Evolutionary conservation across 2,329 filamentous ascomycete genomes (phyloP), one percentile per base, ranked within the genome.

Genomic region (Penicillium verrucosum): DNA sequence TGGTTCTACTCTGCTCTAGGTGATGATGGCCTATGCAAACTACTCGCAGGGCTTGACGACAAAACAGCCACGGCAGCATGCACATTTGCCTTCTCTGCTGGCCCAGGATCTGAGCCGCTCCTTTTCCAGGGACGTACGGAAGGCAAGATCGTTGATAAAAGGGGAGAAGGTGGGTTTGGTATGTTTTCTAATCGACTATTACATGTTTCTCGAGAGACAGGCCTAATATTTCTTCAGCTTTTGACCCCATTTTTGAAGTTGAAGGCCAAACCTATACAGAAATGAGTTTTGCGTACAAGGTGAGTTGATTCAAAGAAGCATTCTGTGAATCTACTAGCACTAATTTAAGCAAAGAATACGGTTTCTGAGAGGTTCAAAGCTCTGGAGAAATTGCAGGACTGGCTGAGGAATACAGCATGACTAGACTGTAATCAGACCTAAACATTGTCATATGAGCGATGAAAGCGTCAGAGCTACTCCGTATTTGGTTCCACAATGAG

Each of bases 351-450:
- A n/a, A 27, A 43, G 41, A 43, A 43, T 29, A 43, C 23, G 16
- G 41, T 43, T 29, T 43, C 37, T 54, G 46, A 57, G 46, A 43
- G 42, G 8, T 21, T 16, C 10, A 42, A 18, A 34, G 32, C 41
- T 16, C 9, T 27, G 25, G 42, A 36, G 41, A 51, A 32, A 25
- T 37, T 23, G 16, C 25, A 16, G 27, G 7, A 16, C 18, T 8
- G 59, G 60, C 56, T 57, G 64, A 54, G 60, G 37, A 14, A 12
- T 16, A 45, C 18, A 14, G 38, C 12, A 23, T 40, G 38, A 14
- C 11, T 40, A 18, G 38, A 23, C 38, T 40, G 10, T 23, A 14
- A 21, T 12, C 7, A 12, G n/a, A 18, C 38, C 38, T 14, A 37
- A 18, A 18, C 11, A 10, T 18, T 37, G 8, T 40, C 12, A 21